Evolutionary conservation across 2,329 filamentous ascomycete species (phyloP), one percentile per base, ranked within the genome.

Genomic region (Phialophora verrucosa): DNA sequence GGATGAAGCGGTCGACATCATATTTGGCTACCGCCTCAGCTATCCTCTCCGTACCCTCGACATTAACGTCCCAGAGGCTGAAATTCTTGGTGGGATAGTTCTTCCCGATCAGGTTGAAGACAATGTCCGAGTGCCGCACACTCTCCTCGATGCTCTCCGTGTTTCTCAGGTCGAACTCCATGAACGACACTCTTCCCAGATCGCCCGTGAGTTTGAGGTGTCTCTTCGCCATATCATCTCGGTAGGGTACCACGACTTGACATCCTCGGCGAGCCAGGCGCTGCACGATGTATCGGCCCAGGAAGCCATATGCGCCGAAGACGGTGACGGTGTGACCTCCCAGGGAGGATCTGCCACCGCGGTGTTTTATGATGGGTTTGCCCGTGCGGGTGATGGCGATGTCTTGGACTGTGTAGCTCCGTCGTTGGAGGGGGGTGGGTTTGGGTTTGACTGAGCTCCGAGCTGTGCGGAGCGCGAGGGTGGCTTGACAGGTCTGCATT

Each of bases 51-150:
- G 91, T 90, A 69, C 94, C 93, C 78, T 97, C 93, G 47, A 98
- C 88, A 75, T 99, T 93, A 50, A 98, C 93, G 77, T 98, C 94
- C 74, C 92, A 90, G 68, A 97, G 85, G 64, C 90, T 88, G 80
- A 97, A 99, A 85, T 99, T 99, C 85, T 99, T 99, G 74, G 95
- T 99, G 71, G 94, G 91, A 79, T 98, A 98, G 79, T 94, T 91
- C 70, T 94, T 91, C 71, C 95, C 95, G 75, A 97, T 86, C 74
- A 99, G 84, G 81, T 99, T 99, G 85, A 96, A 97, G 71, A 99
- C 95, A 69, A 97, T 91, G 77, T 99, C 95, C 50, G 94, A 98
- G 80, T 99, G 95, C 75, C 95, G 88, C 61, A 99, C 93, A 75
- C 92, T 95, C 81, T 97, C 93, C 78, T 99, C 95, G 74, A 99